Conservation (phyloP, 1,284 basidiomycete genomes). For the Somion occarium region DNA sequence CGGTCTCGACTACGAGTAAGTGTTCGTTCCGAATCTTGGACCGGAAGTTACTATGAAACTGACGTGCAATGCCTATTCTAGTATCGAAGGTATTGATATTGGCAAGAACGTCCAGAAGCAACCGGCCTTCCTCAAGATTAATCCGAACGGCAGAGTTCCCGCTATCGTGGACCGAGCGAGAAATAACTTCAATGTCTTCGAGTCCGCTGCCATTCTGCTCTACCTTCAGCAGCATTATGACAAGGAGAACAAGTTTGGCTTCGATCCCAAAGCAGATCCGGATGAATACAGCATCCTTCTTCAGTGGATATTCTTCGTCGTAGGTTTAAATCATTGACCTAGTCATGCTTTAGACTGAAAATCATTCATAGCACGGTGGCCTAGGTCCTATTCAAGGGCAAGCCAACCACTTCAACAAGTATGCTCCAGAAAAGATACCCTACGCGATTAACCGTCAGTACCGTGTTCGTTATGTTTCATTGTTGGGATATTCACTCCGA, state of each 20-base stretch:
- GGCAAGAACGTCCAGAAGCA: conserved; percentile 46
- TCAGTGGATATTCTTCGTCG: conserved; percentile 80
- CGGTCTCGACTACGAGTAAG: conserved; percentile 26
- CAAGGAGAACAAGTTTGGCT: conserved; percentile 45
- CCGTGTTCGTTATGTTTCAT: too few relatives aligned
- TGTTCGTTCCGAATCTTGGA: not conserved
- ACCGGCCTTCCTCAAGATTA: conserved; percentile 51
- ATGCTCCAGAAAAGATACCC: conserved; percentile 59
- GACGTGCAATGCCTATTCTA: conserved; percentile 13
- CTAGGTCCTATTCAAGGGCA: conserved; percentile 77
- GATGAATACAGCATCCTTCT: conserved; percentile 51
- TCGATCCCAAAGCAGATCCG: conserved; percentile 32
- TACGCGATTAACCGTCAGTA: conserved; percentile 55
- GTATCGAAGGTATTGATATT: conserved; percentile 32
- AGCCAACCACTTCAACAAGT: conserved; percentile 53
- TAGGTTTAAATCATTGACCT: conserved; percentile 24
- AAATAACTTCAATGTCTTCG: conserved; percentile 47
- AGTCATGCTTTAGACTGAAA: not conserved
- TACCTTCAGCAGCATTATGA: conserved; percentile 50
- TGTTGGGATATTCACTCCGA: not conserved
- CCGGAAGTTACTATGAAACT: too few relatives aligned
- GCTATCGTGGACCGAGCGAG: conserved; percentile 39
- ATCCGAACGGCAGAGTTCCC: conserved; percentile 61
- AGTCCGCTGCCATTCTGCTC: conserved; percentile 49
- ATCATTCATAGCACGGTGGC: conserved; percentile 50